Percentiles rank a stretch among this genome's conserved stretches.
Evolutionary conservation across 129 eudicot species (phyloP).

Genomic region (Tanacetum coccineum): DNA sequence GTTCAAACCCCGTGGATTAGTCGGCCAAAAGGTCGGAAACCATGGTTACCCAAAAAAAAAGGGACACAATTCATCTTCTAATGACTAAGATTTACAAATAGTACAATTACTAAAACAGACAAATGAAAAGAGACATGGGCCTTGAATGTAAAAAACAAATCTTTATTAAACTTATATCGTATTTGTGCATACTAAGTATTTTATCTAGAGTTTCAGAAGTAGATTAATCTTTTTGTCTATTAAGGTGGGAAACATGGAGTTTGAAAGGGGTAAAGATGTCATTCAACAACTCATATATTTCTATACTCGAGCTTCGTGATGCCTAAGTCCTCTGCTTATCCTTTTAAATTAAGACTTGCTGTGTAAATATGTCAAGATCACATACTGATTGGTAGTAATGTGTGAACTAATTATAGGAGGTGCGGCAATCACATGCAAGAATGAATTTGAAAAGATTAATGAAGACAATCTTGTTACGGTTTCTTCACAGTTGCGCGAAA

Average conservation of each 20-base stretch:
- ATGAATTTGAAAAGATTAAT: constrained; percentile 80
- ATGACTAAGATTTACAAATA: too few species aligned
- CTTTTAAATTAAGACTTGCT: neutral
- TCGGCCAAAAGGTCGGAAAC: too few species aligned
- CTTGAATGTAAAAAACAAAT: too few species aligned
- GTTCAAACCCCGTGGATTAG: too few species aligned
- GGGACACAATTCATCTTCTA: too few species aligned
- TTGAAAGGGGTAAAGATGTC: neutral
- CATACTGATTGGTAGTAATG: neutral
- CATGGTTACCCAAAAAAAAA: too few species aligned
- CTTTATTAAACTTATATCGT: neutral
- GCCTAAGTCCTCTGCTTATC: neutral
- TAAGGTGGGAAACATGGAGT: neutral
- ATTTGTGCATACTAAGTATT: neutral
- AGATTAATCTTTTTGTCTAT: neutral
- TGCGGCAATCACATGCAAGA: constrained; percentile 88
- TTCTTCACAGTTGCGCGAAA: constrained; percentile 59
- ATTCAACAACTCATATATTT: neutral
- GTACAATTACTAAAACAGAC: too few species aligned
- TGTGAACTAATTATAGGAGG: constrained; percentile 51
- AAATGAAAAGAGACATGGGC: too few species aligned
- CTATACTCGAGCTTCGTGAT: neutral
- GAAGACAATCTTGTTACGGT: constrained; percentile 65
- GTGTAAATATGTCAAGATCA: neutral
- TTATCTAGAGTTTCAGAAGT: neutral